Percentiles rank a stretch among this genome's conserved stretches.
Conservation (phyloP, 176 grass and related monocot genomes). For the Zea luxurians region DNA sequence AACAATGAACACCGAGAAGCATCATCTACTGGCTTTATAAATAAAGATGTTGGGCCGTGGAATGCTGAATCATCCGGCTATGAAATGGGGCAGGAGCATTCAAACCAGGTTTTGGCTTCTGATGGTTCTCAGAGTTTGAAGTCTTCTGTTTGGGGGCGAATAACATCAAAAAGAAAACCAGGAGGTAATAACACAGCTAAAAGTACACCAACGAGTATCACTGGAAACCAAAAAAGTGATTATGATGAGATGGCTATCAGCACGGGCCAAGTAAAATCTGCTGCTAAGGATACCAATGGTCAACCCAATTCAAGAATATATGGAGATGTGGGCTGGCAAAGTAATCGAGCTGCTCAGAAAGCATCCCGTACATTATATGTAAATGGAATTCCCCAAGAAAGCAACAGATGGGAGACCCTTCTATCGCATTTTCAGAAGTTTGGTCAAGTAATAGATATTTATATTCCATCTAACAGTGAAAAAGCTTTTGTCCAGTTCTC, state of each 20-base stretch:
- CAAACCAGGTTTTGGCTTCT: constrained; percentile 36
- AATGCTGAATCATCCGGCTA: constrained; percentile 52
- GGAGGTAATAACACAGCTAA: constrained; percentile 42
- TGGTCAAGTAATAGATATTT: constrained; percentile 85
- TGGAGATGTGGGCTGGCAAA: constrained; percentile 49
- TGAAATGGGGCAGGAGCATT: constrained; percentile 44
- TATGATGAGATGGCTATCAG: constrained; percentile 41
- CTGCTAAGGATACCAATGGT: constrained; percentile 40
- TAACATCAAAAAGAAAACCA: constrained; percentile 50
- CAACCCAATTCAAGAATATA: constrained; percentile 40
- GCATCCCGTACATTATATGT: constrained; percentile 94
- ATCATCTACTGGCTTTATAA: constrained; percentile 52
- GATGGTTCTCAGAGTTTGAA: constrained; percentile 49
- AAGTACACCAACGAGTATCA: constrained; percentile 38
- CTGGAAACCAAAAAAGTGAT: constrained; percentile 46
- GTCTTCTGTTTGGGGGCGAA: constrained; percentile 85
- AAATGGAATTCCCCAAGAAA: constrained; percentile 80
- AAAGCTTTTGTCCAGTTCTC: constrained; percentile 98
- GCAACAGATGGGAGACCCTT: constrained; percentile 68
- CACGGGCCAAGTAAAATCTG: constrained; percentile 43
- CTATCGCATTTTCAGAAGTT: constrained; percentile 92
- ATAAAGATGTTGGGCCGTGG: constrained; percentile 50
- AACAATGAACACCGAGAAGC: constrained; percentile 63
- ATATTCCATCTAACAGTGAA: constrained; percentile 82
- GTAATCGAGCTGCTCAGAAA: constrained; percentile 67